phyloP scores from a whole-genome alignment of 2,329 filamentous ascomycete species.

The Aspergillus floridensis region DNA sequence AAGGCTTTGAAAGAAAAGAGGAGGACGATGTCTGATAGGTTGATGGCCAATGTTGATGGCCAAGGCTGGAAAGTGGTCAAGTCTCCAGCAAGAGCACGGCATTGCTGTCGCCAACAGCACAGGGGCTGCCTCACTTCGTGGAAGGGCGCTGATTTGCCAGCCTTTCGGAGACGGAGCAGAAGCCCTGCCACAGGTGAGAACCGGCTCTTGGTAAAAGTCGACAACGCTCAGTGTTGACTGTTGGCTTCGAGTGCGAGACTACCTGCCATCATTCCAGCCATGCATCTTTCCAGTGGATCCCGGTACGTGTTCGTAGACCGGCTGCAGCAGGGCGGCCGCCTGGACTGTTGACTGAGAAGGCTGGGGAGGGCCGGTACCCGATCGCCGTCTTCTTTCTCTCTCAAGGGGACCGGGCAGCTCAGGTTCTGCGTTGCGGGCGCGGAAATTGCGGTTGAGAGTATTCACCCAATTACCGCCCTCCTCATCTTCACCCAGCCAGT shows the following conservation, averaged over 20 bases:
- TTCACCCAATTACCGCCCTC: constrained; percentile 64
- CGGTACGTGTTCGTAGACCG: constrained; percentile 29
- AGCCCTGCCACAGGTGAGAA: neutral
- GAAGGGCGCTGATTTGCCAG: neutral
- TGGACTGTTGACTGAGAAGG: constrained; percentile 40
- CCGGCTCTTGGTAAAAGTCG: neutral
- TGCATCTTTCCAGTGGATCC: constrained; percentile 38
- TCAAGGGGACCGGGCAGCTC: constrained; percentile 48
- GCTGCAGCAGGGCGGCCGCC: constrained; percentile 33
- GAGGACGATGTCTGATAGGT: neutral
- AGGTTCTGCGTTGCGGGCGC: constrained; percentile 44
- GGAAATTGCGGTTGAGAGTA: constrained; percentile 61
- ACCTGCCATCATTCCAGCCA: constrained; percentile 35
- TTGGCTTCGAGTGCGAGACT: neutral
- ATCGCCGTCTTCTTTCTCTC: constrained; percentile 59
- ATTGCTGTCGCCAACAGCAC: neutral
- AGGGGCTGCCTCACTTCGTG: neutral
- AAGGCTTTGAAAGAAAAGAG: constrained; percentile 16
- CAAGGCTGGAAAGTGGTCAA: neutral
- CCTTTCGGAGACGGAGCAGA: neutral
- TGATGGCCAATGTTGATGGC: constrained; percentile 1
- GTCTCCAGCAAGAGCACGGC: neutral
- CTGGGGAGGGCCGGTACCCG: constrained; percentile 57
- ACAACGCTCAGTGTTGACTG: neutral
- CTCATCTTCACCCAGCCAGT: constrained; percentile 72